Evolutionary conservation across 2,329 filamentous ascomycete genomes (phyloP).

Genomic region (Hypoxylon sp.): DNA sequence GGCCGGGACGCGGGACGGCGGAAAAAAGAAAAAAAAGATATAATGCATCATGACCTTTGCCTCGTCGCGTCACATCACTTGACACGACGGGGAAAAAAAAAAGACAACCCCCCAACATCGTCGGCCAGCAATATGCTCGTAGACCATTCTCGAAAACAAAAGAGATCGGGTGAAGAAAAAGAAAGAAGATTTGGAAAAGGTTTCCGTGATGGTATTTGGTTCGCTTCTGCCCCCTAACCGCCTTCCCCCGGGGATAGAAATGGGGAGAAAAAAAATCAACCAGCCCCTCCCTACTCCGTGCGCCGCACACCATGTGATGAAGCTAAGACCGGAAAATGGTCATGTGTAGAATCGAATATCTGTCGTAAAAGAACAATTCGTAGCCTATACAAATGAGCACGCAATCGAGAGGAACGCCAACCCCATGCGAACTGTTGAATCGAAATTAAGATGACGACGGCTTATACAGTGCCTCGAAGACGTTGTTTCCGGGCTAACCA

Average conservation of each 20-base stretch:
- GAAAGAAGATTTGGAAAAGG: slow-evolving; percentile 17
- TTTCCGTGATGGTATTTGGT: slow-evolving; percentile 31
- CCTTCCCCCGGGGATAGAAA: slow-evolving; percentile 12
- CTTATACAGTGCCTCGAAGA: slow-evolving; percentile 65
- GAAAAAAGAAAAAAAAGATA: neutral
- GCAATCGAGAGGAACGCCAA: slow-evolving; percentile 36
- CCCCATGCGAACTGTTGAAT: slow-evolving; percentile 39
- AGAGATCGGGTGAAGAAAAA: slow-evolving; percentile 23
- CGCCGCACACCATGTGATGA: slow-evolving; percentile 39
- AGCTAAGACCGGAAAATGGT: slow-evolving; percentile 14
- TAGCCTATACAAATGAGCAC: slow-evolving; percentile 42
- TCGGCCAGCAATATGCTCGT: slow-evolving; percentile 32
- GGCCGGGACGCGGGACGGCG: neutral
- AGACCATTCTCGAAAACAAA: slow-evolving; percentile 33
- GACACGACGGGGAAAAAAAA: neutral
- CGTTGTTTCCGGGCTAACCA: slow-evolving; percentile 82
- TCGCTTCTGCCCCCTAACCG: slow-evolving; percentile 11
- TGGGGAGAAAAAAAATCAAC: slow-evolving; percentile 13
- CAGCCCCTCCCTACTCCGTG: slow-evolving; percentile 29
- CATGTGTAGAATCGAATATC: slow-evolving; percentile 30
- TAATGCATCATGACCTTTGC: slow-evolving; percentile 12
- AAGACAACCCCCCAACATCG: slow-evolving; percentile 3
- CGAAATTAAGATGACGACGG: slow-evolving; percentile 15
- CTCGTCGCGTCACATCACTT: slow-evolving; percentile 3
- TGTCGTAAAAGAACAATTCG: slow-evolving; percentile 36